Percentiles rank a stretch among this genome's conserved stretches.
These are phyloP conservation scores for Boletus tylopilopsis DNA, from an alignment of 768 basidiomycete species.

Conservation along the genomic window DNA sequence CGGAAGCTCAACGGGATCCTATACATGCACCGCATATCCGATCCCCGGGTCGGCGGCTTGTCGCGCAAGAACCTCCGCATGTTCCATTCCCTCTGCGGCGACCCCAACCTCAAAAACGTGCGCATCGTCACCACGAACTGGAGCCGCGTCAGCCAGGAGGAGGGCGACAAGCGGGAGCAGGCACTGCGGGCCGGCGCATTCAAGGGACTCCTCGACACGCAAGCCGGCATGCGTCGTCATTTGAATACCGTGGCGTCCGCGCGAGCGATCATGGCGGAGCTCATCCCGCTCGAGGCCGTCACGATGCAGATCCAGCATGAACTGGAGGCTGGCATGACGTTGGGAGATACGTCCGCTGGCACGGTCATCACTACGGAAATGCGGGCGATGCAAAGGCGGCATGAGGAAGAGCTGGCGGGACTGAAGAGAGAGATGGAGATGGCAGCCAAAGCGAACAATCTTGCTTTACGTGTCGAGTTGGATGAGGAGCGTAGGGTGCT, in stretches of 20 bases:
- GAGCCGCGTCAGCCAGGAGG: conserved; percentile 37
- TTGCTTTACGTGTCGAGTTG: no score
- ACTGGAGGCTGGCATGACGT: no score
- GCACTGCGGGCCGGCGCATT: conserved; percentile 48
- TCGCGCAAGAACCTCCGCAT: conserved; percentile 50
- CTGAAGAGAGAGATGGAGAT: no score
- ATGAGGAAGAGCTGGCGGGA: no score
- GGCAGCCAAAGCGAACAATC: no score
- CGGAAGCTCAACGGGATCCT: conserved; percentile 51
- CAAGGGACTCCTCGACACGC: conserved; percentile 47
- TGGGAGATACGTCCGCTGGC: no score
- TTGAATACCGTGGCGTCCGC: conserved; percentile 39
- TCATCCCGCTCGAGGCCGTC: conserved; percentile 39
- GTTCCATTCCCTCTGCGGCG: conserved; percentile 53
- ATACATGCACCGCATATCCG: conserved; percentile 53
- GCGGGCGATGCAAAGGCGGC: no score
- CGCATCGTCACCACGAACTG: conserved; percentile 55
- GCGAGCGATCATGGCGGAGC: conserved; percentile 37
- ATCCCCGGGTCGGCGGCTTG: conserved; percentile 47
- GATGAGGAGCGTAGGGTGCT: no score
- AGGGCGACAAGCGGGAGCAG: conserved; percentile 42
- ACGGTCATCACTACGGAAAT: no score
- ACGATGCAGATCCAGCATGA: conserved; percentile 54
- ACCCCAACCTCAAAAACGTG: conserved; percentile 45
- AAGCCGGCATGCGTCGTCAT: conserved; percentile 44